A percentile compares a stretch with the other conserved stretches of the same genome.
These are phyloP conservation scores for Metrosideros polymorpha DNA, from an alignment of 441 rosid species.

Conservation along the genomic window DNA sequence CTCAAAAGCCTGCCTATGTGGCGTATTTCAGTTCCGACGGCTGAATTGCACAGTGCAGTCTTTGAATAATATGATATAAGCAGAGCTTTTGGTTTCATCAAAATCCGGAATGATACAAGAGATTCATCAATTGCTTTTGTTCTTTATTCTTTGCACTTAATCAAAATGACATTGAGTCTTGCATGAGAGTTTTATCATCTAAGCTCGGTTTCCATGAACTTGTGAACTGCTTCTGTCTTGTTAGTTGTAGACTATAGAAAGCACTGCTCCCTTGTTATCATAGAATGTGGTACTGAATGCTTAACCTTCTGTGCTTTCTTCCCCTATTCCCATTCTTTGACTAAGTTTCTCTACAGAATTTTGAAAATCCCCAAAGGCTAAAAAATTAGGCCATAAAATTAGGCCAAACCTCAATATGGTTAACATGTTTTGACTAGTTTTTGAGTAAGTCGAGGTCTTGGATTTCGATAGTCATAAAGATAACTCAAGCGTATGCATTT, in stretches of 20 bases:
- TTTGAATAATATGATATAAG: neutral
- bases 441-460: neutral
- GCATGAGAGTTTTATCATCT: neutral
- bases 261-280: neutral
- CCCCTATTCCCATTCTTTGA: neutral
- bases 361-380: neutral
- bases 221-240: neutral
- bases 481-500: neutral
- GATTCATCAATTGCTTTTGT: neutral
- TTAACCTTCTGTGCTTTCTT: neutral
- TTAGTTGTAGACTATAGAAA: neutral
- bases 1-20: neutral
- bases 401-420: neutral
- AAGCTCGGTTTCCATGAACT: neutral
- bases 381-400: neutral
- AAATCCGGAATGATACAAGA: neutral
- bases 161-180: neutral
- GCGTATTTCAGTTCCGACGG: neutral
- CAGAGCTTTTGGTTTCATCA: neutral
- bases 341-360: neutral
- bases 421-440: neutral
- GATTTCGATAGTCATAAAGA: neutral
- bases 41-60: neutral
- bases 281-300: neutral
- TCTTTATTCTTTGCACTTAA: neutral